Percentiles rank a stretch among this genome's conserved stretches.
These are phyloP conservation scores for Penicillium thymicola DNA, from an alignment of 2,329 filamentous ascomycete genomes.

Conservation along the genomic window DNA sequence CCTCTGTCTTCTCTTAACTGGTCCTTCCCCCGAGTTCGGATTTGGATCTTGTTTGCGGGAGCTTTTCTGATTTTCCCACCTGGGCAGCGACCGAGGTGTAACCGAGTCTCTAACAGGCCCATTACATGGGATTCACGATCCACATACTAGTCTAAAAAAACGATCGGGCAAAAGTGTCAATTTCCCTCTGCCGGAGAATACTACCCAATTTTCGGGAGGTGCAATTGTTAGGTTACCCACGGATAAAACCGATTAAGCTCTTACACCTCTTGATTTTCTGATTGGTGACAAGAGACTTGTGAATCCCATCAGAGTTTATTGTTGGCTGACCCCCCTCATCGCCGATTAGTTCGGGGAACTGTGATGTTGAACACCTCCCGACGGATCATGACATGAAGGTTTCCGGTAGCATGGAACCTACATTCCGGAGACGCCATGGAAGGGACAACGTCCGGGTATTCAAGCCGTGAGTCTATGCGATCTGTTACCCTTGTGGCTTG, in stretches of 20 bases:
- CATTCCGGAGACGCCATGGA: slow-evolving; percentile 21
- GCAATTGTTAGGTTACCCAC: slow-evolving; percentile 14
- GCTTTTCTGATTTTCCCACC: slow-evolving; percentile 1
- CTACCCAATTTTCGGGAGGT: slow-evolving; percentile 23
- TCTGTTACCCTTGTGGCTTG: slow-evolving; percentile 6
- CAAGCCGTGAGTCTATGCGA: slow-evolving; percentile 34
- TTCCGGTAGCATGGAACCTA: slow-evolving; percentile 28
- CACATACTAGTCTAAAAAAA: background rate
- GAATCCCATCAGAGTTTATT: slow-evolving; percentile 11
- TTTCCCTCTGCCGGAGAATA: slow-evolving; percentile 12
- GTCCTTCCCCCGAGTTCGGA: slow-evolving; percentile 10
- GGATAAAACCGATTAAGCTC: background rate
- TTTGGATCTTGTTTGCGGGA: slow-evolving; percentile 10
- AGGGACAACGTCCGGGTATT: slow-evolving; percentile 25
- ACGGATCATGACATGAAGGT: slow-evolving; percentile 27
- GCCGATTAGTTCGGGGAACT: slow-evolving; percentile 10
- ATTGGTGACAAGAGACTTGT: slow-evolving; percentile 13
- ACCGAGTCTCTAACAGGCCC: slow-evolving; percentile 6
- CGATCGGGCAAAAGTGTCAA: background rate
- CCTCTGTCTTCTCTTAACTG: background rate
- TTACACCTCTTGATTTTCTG: background rate
- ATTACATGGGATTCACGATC: slow-evolving; percentile 30
- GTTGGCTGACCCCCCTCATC: background rate
- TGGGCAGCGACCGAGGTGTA: slow-evolving; percentile 21
- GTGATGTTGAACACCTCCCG: slow-evolving; percentile 19